Base-by-base conservation (phyloP, 148 eudicot genomes). In the Fallopia convolvulus region DNA sequence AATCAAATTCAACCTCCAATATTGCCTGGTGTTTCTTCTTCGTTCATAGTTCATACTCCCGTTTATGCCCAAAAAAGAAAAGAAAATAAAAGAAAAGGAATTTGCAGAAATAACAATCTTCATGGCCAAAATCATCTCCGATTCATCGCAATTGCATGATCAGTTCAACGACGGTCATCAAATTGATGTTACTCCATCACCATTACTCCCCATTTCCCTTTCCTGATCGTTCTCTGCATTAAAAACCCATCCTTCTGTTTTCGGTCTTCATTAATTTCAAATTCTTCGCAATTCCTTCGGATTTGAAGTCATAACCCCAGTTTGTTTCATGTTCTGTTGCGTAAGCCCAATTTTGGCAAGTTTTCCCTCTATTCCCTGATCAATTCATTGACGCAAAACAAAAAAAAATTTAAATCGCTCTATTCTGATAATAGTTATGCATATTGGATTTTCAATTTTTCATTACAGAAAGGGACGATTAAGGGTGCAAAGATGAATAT, bases 401-500 rank as follows among this genome's bases (percentile, higher is more conserved):
- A 42, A 21, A 32, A 42, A 74, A n/a, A 4, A n/a, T n/a, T n/a
- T 7, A 9, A 63, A 21, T 32, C 39, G 12, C 17, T 17, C 39
- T 50, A 6, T 65, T 20, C 8, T 55, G 21, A 13, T 40, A 14
- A 8, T 33, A 53, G 47, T 6, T 9, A 9, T 44, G 10, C 47
- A 10, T 58, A n/a, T 68, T 36, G 44, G 46, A 46, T 15, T 68
- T 68, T 68, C 8, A 77, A 78, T 79, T 15, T 68, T 68, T 68
- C 8, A 77, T 79, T 79, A 81, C 84, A 83, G 81, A 84, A 81
- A 76, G 78, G 63, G 77, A 80, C 76, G 85, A 53, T 75, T 39
- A 47, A 68, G 30, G 78, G 75, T 78, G 32, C 85, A 68, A 83
- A 75, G 52, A 83, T 86, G 88, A 78, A 78, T 77, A 82, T 89